phyloP scores from a whole-genome alignment of 2,329 filamentous ascomycete species.

The Clarireedia monteithiana region DNA sequence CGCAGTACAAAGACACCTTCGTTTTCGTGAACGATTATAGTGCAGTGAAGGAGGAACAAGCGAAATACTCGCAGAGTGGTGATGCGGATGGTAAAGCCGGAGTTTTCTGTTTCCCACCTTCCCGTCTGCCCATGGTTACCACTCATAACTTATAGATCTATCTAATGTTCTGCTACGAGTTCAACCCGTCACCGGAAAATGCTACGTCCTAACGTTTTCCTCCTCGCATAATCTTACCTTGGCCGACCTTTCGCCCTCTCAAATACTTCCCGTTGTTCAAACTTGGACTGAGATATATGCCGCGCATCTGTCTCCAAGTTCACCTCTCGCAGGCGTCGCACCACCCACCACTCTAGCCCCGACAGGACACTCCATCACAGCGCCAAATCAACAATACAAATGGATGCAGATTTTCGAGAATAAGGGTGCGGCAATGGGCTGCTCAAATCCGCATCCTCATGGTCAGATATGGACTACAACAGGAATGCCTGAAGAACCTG shows the following conservation, averaged over 20 bases:
- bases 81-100: slow-evolving; percentile 19
- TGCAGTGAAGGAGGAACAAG: slow-evolving; percentile 89
- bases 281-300: slow-evolving; percentile 91
- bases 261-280: slow-evolving; percentile 77
- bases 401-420: slow-evolving; percentile 99
- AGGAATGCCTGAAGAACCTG: slow-evolving; percentile 80
- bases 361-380: slow-evolving; percentile 33
- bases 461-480: slow-evolving; percentile 96
- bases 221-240: slow-evolving; percentile 85
- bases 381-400: slow-evolving; percentile 68
- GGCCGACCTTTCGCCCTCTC: slow-evolving; percentile 70
- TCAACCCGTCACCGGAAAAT: slow-evolving; percentile 85
- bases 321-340: slow-evolving; percentile 45
- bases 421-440: slow-evolving; percentile 96
- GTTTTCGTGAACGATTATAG: slow-evolving; percentile 97
- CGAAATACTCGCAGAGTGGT: slow-evolving; percentile 53
- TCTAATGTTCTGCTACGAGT: slow-evolving; percentile 72
- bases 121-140: slow-evolving; percentile 3
- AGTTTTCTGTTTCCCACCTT: neutral
- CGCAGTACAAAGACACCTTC: slow-evolving; percentile 78
- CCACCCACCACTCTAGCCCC: slow-evolving; percentile 36
- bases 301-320: slow-evolving; percentile 66
- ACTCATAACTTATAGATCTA: slow-evolving; percentile 43
- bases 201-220: slow-evolving; percentile 94
- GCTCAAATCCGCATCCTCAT: slow-evolving; percentile 96